Base-by-base conservation (phyloP, 2,329 filamentous ascomycete species). In the Penicillium concentricum region DNA sequence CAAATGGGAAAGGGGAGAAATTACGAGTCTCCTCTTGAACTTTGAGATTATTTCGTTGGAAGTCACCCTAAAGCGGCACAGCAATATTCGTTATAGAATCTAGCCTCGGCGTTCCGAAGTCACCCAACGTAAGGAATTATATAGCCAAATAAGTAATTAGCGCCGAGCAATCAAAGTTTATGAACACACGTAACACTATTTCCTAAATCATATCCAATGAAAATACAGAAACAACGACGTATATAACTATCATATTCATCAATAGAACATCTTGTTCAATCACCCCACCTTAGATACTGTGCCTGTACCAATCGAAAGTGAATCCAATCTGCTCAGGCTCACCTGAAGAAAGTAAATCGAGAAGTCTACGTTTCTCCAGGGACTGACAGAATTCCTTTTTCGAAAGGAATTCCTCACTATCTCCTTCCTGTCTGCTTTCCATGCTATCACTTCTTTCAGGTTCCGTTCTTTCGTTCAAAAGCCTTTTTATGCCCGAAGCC, bases 281-380 rank as follows among this genome's bases (percentile, higher is more conserved):
- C n/a, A 20, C 6, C 18, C n/a, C 38, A 41, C 15, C 7, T n/a
- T 6, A 26, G 6, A 43, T 18, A 49, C 56, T 41, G 35, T 60
- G 34, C 24, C 63, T 61, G 57, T 67, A 63, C 64, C 58, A 67
- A 8, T 65, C 54, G 3, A 59, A 56, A 50, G 39, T 55, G 52
- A 69, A 67, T n/a, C 64, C 63, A 56, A 65, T 18, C 32, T 66
- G 13, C 38, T 64, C 46, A 35, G 66, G 62, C 41, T 65, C 60
- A 8, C 48, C 59, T 10, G 58, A 66, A 57, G 46, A 64, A 59
- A 69, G 66, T 22, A 60, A 2, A 10, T 52, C 15, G 52, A 68
- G 61, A 56, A 69, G 62, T 58, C 63, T 61, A 44, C 59, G 58
- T n/a, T 61, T 59, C 46, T 62, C 61, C 51, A 69, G 51, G 34